phyloP scores from a whole-genome alignment of 768 basidiomycete genomes.

The Boletus sp. region DNA sequence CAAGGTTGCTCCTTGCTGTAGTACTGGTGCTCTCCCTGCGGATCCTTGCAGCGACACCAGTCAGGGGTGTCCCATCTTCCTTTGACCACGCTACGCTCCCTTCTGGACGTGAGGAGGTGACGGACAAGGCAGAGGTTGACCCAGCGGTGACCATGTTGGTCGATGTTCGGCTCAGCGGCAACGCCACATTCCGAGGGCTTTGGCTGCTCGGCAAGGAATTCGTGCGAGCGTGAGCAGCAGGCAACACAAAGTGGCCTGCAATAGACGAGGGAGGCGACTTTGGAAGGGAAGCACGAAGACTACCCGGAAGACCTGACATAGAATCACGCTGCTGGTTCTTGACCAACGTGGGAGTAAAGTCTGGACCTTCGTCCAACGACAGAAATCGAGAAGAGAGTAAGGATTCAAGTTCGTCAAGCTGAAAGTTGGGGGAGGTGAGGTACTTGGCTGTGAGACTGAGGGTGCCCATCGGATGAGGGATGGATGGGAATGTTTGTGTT shows the following conservation, averaged over 20 bases:
- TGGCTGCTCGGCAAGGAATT: conserved; percentile 38
- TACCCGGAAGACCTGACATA: conserved; percentile 40
- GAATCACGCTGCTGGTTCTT: conserved; percentile 63
- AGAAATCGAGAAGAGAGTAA: conserved; percentile 71
- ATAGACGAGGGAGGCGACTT: conserved; percentile 42
- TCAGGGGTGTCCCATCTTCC: conserved; percentile 34
- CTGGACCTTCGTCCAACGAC: conserved; percentile 59
- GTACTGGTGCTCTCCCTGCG: conserved; percentile 51
- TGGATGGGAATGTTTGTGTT: conserved; percentile 58
- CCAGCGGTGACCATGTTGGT: conserved; percentile 31
- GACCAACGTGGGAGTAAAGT: conserved; percentile 69
- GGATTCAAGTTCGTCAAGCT: conserved; percentile 73
- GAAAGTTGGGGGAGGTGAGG: conserved; percentile 64
- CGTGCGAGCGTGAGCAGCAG: conserved; percentile 33
- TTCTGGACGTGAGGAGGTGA: conserved; percentile 40
- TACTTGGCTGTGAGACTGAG: conserved; percentile 62
- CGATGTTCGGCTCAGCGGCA: conserved; percentile 35
- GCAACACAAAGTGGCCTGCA: conserved; percentile 46
- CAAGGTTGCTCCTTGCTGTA: conserved; percentile 32
- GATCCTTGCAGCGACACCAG: conserved; percentile 41
- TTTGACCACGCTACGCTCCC: conserved; percentile 35
- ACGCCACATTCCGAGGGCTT: conserved; percentile 32
- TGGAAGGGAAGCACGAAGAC: conserved; percentile 45
- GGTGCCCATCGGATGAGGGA: conserved; percentile 66
- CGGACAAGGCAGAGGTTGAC: conserved; percentile 39